phyloP scores from a whole-genome alignment of 108 stramenopile genomes.

The Tribonema minus region DNA sequence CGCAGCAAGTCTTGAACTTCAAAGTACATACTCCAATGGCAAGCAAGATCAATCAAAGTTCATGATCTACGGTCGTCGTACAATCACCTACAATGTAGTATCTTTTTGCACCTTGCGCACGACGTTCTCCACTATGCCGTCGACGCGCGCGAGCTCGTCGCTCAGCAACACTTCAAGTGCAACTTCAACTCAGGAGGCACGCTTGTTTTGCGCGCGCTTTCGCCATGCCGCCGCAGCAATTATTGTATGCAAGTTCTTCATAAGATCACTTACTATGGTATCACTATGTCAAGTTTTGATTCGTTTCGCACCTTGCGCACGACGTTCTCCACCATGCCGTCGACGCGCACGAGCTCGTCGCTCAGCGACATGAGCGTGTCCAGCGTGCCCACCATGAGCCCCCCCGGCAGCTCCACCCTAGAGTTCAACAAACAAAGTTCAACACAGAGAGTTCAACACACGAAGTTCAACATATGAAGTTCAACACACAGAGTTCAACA shows the following conservation, averaged over 20 bases:
- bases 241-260: too few species aligned
- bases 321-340: constrained; percentile 44
- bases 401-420: background rate
- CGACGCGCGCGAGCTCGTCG: constrained; percentile 40
- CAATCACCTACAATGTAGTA: too few species aligned
- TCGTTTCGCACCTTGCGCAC: constrained; percentile 21
- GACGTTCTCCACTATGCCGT: constrained; percentile 44
- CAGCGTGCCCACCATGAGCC: constrained; percentile 28
- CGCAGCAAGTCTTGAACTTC: too few species aligned
- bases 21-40: too few species aligned
- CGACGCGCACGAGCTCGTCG: constrained; percentile 41
- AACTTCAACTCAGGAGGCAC: too few species aligned
- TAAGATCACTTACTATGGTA: background rate
- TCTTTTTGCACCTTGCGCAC: constrained; percentile 14
- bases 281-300: background rate
- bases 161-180: constrained; percentile 32
- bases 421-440: background rate
- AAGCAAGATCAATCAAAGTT: too few species aligned
- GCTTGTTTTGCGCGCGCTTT: too few species aligned
- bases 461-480: background rate
- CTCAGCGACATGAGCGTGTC: constrained; percentile 36
- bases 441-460: too few species aligned
- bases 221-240: too few species aligned
- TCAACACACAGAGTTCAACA: background rate
- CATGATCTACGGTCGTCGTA: background rate